Percentiles rank a stretch among this genome's conserved stretches.
phyloP scores from a whole-genome alignment of 2,329 filamentous ascomycete genomes.

The Pseudogymnoascus sp. region DNA sequence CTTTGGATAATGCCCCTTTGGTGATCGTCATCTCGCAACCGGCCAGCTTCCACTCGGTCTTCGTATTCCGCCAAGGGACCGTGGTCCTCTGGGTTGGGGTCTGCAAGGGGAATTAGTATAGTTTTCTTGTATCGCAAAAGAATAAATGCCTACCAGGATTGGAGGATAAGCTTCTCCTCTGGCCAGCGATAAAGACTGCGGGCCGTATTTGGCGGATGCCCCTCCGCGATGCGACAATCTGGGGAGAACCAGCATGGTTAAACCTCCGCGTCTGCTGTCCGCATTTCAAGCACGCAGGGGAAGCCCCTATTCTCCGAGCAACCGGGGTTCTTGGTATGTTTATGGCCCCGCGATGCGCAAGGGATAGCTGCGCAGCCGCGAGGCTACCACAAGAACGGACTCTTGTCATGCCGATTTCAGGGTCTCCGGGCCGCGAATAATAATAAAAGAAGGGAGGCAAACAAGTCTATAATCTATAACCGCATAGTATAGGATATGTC shows the following conservation, averaged over 20 bases:
- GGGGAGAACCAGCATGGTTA: not conserved
- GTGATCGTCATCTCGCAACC: constrained; percentile 78
- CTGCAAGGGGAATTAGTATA: not conserved
- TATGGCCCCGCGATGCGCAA: not conserved
- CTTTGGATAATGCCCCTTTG: constrained; percentile 86
- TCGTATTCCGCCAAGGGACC: constrained; percentile 89
- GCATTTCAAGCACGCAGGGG: not conserved
- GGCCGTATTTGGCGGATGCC: not conserved
- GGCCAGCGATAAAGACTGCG: not conserved
- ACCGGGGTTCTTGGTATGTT: not conserved
- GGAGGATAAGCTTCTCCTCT: not conserved
- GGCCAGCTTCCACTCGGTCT: constrained; percentile 63
- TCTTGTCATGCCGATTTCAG: constrained; percentile 1
- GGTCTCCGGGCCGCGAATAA: not conserved
- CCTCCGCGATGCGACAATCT: not conserved
- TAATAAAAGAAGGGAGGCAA: not conserved
- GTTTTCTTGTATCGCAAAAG: not conserved
- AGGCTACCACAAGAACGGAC: constrained; percentile 5
- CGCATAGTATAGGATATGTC: not conserved
- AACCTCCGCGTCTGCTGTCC: not conserved
- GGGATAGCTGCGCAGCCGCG: not conserved
- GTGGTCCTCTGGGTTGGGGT: constrained; percentile 22
- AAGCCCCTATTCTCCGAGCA: not conserved
- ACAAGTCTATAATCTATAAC: not conserved
- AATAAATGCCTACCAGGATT: not conserved